A percentile compares a stretch with the other conserved stretches of the same genome.
Conservation (phyloP, 345 rosid species). For the Citrus trifoliata region DNA sequence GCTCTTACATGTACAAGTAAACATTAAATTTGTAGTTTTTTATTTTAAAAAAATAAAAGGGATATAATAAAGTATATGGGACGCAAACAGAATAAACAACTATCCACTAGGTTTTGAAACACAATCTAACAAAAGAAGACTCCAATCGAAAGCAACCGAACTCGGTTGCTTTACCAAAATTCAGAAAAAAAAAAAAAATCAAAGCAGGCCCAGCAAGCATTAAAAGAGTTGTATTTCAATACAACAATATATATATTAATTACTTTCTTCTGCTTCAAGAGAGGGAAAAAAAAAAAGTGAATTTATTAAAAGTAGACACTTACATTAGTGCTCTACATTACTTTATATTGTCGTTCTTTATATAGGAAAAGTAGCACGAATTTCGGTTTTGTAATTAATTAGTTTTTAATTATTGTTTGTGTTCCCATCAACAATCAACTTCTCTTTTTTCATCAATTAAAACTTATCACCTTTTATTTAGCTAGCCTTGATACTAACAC, state of each 20-base stretch:
- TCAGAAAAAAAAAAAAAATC: no score
- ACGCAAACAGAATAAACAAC: background rate
- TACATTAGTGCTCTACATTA: background rate
- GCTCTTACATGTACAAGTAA: no score
- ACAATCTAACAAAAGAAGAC: background rate
- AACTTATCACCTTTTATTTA: background rate
- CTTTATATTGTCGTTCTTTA: background rate
- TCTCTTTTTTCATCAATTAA: background rate
- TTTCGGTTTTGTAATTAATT: background rate
- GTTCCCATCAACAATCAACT: background rate
- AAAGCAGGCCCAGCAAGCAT: background rate
- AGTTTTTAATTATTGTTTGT: background rate
- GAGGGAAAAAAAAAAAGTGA: background rate
- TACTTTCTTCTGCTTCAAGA: background rate
- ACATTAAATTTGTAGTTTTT: no score
- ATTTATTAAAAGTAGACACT: background rate
- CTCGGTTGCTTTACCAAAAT: background rate
- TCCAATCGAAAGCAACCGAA: background rate
- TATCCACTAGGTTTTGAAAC: background rate
- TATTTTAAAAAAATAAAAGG: no score
- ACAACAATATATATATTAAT: background rate
- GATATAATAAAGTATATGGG: no score
- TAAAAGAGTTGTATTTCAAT: background rate
- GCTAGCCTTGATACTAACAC: background rate
- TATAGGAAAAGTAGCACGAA: background rate